phyloP scores from a whole-genome alignment of 1,139 yeast genomes.

The Pichia inconspicua region DNA sequence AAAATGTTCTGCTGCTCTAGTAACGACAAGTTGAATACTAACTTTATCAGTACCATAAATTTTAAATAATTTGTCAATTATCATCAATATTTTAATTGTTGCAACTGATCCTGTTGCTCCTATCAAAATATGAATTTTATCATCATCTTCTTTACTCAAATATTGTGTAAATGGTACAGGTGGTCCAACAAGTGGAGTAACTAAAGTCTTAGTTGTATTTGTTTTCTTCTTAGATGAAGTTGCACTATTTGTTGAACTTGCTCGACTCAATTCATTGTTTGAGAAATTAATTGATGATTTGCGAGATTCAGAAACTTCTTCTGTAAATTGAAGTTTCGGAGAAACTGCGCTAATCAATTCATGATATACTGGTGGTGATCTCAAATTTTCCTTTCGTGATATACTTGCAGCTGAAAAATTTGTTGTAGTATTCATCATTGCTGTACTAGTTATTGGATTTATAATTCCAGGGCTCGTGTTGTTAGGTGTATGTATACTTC shows the following conservation, averaged over 20 bases:
- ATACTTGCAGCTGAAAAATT: conserved; percentile 4
- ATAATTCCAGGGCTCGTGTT: background rate
- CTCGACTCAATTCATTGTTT: background rate
- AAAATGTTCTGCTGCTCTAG: conserved; percentile 78
- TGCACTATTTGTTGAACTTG: background rate
- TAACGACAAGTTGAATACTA: conserved; percentile 78
- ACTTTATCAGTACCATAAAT: conserved; percentile 63
- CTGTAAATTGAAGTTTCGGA: background rate
- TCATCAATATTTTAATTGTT: conserved; percentile 81
- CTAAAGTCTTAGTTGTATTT: conserved; percentile 30
- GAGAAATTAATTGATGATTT: background rate
- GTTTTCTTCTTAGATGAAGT: conserved; percentile 13
- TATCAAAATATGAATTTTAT: conserved; percentile 74
- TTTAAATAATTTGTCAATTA: conserved; percentile 74
- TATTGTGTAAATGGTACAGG: conserved; percentile 70
- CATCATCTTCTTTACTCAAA: conserved; percentile 64
- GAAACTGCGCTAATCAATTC: background rate
- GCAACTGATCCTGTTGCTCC: conserved; percentile 98
- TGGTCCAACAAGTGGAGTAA: conserved; percentile 52
- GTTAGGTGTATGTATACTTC: background rate
- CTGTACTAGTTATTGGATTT: conserved; percentile 3
- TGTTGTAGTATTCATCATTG: background rate
- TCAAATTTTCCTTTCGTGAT: conserved; percentile 8
- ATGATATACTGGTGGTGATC: background rate
- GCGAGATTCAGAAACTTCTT: background rate